These are phyloP conservation scores for Phytophthora pinifolia DNA, from an alignment of 352 stramenopile species.

Conservation along the genomic window DNA sequence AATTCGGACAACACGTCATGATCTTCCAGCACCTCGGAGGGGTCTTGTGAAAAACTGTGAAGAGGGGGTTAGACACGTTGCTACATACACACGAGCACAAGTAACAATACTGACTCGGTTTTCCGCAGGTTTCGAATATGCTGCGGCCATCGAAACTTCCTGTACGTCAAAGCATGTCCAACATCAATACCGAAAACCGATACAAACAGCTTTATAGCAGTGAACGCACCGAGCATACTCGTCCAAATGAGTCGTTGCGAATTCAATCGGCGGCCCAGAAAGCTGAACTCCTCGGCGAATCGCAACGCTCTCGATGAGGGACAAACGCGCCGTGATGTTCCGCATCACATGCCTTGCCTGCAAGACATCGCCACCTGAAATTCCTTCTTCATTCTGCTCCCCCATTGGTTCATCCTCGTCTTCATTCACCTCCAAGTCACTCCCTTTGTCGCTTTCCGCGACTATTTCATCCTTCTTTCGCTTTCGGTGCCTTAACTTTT, in stretches of 20 bases:
- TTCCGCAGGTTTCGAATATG: slow-evolving; percentile 62
- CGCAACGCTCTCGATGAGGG: slow-evolving; percentile 29
- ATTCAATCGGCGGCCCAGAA: slow-evolving; percentile 47
- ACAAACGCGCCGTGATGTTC: slow-evolving; percentile 33
- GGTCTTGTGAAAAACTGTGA: slow-evolving; percentile 51
- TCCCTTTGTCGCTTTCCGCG: slow-evolving; percentile 13
- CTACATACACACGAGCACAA: slow-evolving; percentile 2
- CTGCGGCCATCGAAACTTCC: slow-evolving; percentile 80
- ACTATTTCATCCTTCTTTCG: slow-evolving; percentile 10
- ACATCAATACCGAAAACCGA: too few species aligned
- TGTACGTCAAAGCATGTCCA: slow-evolving; percentile 14
- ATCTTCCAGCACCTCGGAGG: slow-evolving; percentile 48
- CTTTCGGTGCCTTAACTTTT: not conserved
- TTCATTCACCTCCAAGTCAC: slow-evolving; percentile 18
- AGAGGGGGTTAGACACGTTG: slow-evolving; percentile 6
- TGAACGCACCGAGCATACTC: slow-evolving; percentile 40
- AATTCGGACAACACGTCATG: slow-evolving; percentile 34
- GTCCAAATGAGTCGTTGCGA: slow-evolving; percentile 41
- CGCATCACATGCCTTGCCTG: slow-evolving; percentile 32
- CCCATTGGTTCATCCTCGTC: slow-evolving; percentile 1
- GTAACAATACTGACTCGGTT: slow-evolving; percentile 44
- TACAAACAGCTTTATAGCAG: not conserved
- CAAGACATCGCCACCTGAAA: slow-evolving; percentile 13
- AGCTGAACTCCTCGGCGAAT: slow-evolving; percentile 35
- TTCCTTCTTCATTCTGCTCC: slow-evolving; percentile 11